These are phyloP conservation scores for Platismatia glauca DNA, from an alignment of 495 filamentous ascomycete species.

Conservation along the genomic window DNA sequence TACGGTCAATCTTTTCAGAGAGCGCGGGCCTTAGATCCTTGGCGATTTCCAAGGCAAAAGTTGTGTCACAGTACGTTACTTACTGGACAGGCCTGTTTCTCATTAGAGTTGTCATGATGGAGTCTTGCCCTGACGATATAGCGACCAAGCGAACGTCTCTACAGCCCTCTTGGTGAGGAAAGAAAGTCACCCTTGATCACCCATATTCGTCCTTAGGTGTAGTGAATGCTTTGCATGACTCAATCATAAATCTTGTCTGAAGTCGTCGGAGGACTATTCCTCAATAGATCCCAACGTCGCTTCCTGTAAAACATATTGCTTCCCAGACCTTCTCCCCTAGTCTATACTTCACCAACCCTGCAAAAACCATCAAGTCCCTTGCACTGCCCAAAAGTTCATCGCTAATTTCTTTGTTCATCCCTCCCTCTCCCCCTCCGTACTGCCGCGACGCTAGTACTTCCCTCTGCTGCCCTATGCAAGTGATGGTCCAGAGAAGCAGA, in stretches of 20 bases:
- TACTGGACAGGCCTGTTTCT: no score
- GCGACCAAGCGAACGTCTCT: not conserved
- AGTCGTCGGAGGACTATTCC: not conserved
- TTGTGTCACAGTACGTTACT: not conserved
- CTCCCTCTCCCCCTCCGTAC: conserved; percentile 71
- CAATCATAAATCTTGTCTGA: not conserved
- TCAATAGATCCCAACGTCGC: conserved; percentile 55
- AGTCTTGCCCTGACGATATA: not conserved
- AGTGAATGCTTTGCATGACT: not conserved
- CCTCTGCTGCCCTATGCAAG: conserved; percentile 67
- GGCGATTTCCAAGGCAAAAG: not conserved
- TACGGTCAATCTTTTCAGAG: no score
- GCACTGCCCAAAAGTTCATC: conserved; percentile 64
- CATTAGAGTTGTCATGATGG: not conserved
- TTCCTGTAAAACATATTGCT: conserved; percentile 64
- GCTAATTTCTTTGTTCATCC: conserved; percentile 58
- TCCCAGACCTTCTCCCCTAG: conserved; percentile 70
- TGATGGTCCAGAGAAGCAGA: conserved; percentile 86
- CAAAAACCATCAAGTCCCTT: conserved; percentile 87
- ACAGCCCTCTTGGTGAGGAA: not conserved
- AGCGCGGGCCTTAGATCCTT: no score
- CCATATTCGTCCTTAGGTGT: not conserved
- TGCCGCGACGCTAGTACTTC: conserved; percentile 52
- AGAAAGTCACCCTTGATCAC: not conserved
- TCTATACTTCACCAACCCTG: conserved; percentile 85